Evolutionary conservation across 768 basidiomycete species (phyloP), one percentile per base, ranked within the genome.

Genomic region (Rickenella mellea): DNA sequence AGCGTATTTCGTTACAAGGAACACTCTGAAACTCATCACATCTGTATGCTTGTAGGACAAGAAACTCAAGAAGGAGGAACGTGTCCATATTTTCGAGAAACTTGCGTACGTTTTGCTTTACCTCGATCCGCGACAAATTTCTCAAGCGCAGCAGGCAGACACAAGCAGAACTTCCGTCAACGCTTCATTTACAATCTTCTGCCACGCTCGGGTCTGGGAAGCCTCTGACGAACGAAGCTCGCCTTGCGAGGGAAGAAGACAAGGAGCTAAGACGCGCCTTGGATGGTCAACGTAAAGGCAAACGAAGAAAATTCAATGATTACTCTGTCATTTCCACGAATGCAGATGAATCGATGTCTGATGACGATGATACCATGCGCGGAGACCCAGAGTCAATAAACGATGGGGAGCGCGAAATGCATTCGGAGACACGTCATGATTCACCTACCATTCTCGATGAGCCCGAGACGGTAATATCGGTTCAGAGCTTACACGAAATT

Each of bases 1-100:
- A n/a, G 43, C 53, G 82, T 63, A 10, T 31, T 27, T 15, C 20
- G 22, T 17, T 9, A 6, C 12, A 36, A 19, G 4, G n/a, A 19
- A 17, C 9, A 7, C 9, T 17, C 5, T 14, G 44, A 45, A 42
- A 40, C 25, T 17, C 21, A 22, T 10, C 26, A n/a, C 15, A 40
- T 25, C 45, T 9, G 46, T 46, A 9, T 47, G 41, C 22, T 30
- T 33, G 1, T 43, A 92, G 89, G 84, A 89, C 39, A 92, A 92
- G 65, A 93, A 93, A 61, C 65, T 94, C 37, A 89, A 84, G 63
- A 88, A 91, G 57, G 92, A 96, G 55, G 88, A 89, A 47, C 76
- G 91, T 33, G 54, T 76, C 4, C 58, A 70, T 15, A 69, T 96
- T 11, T 79, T 94, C 42, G 76, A 87, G 49, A 90, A 86, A 58